phyloP scores from a whole-genome alignment of 805 yeast species.

The Candida andamanensis region DNA sequence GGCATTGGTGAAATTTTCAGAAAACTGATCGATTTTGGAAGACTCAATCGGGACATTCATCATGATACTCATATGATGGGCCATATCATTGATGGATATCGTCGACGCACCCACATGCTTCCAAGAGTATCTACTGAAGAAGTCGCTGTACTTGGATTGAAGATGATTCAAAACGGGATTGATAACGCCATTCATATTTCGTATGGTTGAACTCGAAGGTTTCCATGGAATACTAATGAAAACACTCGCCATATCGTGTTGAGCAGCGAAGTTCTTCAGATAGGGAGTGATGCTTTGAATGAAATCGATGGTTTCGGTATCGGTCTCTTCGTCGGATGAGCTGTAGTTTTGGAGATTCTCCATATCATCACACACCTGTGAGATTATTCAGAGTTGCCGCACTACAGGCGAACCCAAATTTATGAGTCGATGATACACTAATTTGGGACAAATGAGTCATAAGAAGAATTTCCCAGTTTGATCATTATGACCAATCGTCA shows the following conservation, averaged over 20 bases:
- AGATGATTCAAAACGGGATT: constrained; percentile 1
- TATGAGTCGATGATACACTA: too few species aligned
- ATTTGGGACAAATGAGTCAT: too few species aligned
- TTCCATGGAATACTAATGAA: constrained; percentile 7
- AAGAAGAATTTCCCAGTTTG: too few species aligned
- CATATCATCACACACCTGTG: constrained; percentile 2
- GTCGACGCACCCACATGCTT: constrained; percentile 1
- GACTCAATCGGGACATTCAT: too few species aligned
- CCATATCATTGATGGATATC: too few species aligned
- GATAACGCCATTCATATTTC: constrained; percentile 2
- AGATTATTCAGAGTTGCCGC: too few species aligned
- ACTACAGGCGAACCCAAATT: too few species aligned
- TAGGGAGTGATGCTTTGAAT: constrained; percentile 1
- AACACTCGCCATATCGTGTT: constrained; percentile 6
- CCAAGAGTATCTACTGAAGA: constrained; percentile 7
- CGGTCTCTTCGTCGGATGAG: constrained; percentile 1
- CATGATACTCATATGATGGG: background rate
- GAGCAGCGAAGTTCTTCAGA: constrained; percentile 8
- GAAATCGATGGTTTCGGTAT: background rate
- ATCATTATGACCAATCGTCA: too few species aligned
- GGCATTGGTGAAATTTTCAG: background rate
- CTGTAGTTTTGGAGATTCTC: background rate
- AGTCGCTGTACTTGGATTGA: constrained; percentile 3
- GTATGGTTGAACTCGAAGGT: constrained; percentile 1
- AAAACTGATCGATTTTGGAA: constrained; percentile 2